Conservation (phyloP, 345 rosid species). For the Clausena lansium region DNA sequence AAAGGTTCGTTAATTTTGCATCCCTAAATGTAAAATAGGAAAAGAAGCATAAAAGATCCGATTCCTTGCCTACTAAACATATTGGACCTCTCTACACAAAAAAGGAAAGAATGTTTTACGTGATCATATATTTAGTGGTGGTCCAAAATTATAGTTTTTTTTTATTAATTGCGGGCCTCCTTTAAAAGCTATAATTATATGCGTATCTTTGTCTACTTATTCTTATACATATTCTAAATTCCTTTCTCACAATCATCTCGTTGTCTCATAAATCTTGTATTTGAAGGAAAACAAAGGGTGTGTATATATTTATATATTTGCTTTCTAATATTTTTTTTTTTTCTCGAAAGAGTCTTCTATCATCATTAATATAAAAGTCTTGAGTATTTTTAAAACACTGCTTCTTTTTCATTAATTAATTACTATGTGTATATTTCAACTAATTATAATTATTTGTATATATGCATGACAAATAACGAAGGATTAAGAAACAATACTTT, state of each 20-base stretch:
- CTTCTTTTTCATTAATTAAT: too few species aligned
- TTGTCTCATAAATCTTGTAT: neutral
- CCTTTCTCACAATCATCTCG: neutral
- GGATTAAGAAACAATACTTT: too few species aligned
- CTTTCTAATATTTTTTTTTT: neutral
- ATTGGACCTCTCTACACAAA: neutral
- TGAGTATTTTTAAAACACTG: too few species aligned
- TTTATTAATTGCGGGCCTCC: neutral
- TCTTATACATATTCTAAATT: conserved; percentile 10
- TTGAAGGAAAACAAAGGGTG: neutral
- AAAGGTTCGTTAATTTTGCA: too few species aligned
- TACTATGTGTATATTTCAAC: too few species aligned
- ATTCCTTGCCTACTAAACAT: neutral
- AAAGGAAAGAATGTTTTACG: conserved; percentile 11
- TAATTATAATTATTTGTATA: too few species aligned
- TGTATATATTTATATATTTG: too few species aligned
- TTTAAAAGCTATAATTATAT: neutral
- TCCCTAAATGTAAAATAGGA: neutral
- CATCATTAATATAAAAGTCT: neutral
- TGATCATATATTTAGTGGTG: neutral
- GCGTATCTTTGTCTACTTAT: neutral
- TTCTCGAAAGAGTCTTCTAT: neutral
- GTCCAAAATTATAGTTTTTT: neutral
- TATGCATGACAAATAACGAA: too few species aligned
- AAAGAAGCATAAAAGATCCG: neutral